Conservation (phyloP, 768 basidiomycete genomes). For the Xerocomus potaroensis region DNA sequence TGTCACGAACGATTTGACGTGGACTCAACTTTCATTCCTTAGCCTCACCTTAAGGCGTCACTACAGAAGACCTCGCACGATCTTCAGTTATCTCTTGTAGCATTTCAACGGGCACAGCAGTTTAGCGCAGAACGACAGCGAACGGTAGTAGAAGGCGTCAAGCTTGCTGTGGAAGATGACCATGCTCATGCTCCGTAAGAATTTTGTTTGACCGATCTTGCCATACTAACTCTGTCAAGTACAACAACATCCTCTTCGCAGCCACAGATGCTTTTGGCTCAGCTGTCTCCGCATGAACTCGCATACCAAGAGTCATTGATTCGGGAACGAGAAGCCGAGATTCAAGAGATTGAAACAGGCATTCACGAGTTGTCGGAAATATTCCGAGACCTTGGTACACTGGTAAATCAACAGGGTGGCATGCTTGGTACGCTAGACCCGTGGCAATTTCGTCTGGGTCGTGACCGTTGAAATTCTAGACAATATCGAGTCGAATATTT, state of each 20-base stretch:
- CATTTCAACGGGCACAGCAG: conserved; percentile 90
- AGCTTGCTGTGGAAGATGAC: conserved; percentile 78
- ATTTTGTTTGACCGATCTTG: neutral
- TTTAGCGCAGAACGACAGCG: conserved; percentile 87
- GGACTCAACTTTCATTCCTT: neutral
- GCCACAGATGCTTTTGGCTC: conserved; percentile 61
- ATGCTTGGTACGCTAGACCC: conserved; percentile 72
- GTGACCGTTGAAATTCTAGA: conserved; percentile 43
- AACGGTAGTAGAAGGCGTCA: conserved; percentile 83
- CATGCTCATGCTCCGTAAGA: conserved; percentile 31
- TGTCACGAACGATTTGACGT: neutral
- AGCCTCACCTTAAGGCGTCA: conserved; percentile 79
- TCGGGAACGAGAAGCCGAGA: conserved; percentile 85
- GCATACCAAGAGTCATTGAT: conserved; percentile 90
- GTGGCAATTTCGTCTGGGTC: neutral
- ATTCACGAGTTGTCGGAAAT: conserved; percentile 96
- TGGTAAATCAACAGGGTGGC: conserved; percentile 90
- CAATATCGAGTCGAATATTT: conserved; percentile 93
- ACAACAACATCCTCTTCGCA: conserved; percentile 44
- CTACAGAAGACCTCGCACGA: conserved; percentile 93
- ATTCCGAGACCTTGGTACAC: conserved; percentile 91
- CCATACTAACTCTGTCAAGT: conserved; percentile 16
- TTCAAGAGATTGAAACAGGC: conserved; percentile 93
- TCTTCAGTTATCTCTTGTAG: conserved; percentile 81
- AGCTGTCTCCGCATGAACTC: conserved; percentile 86